Percentiles rank a stretch among this genome's conserved stretches.
Evolutionary conservation across 1,284 basidiomycete species (phyloP).

Genomic region (Ceratobasidium sp.): DNA sequence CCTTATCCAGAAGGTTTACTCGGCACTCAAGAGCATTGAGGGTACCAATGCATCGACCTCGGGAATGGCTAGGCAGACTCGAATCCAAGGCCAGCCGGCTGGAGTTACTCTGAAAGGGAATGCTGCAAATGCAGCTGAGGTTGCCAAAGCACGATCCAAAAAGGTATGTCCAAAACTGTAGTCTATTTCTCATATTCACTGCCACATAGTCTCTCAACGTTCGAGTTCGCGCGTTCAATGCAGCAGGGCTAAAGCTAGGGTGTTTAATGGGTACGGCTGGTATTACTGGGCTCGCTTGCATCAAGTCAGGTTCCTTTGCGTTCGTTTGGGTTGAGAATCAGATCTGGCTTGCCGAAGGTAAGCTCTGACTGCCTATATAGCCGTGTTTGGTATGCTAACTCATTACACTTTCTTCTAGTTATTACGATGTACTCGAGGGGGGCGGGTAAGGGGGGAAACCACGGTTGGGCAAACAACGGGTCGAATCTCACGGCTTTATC

Average conservation of each 20-base stretch:
- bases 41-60: neutral
- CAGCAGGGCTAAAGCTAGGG: neutral
- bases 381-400: neutral
- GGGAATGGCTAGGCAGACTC: neutral
- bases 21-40: conserved; percentile 16
- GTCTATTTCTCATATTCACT: neutral
- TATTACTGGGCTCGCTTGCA: neutral
- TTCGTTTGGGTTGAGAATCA: neutral
- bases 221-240: neutral
- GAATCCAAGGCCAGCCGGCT: neutral
- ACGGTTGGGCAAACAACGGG: neutral
- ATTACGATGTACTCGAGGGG: conserved; percentile 1
- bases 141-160: neutral
- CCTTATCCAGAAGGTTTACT: conserved; percentile 34
- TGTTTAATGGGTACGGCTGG: neutral
- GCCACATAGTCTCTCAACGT: neutral
- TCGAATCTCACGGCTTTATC: neutral
- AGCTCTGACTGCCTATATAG: neutral
- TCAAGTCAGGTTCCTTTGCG: neutral
- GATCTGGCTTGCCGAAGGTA: conserved; percentile 10
- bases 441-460: neutral
- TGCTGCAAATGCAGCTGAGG: conserved; percentile 40
- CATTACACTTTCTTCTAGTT: neutral
- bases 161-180: neutral
- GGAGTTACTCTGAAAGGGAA: conserved; percentile 28